A percentile compares a stretch with the other conserved stretches of the same genome.
These are phyloP conservation scores for Lecanoromycetidae sp. DNA, from an alignment of 2,329 filamentous ascomycete species.

Conservation along the genomic window DNA sequence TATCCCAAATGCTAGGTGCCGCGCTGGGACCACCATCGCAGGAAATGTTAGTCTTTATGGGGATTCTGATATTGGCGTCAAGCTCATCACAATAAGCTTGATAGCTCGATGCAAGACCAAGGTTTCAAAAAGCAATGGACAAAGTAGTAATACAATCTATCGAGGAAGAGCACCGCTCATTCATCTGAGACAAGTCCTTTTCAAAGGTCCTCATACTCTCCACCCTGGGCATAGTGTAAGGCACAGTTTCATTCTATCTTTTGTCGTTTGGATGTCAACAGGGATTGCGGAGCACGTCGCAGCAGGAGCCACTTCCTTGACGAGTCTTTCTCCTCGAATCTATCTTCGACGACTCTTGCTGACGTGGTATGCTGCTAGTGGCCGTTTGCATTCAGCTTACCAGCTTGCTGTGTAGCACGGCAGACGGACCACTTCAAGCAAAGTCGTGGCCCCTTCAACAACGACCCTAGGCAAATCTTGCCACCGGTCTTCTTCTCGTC, in stretches of 20 bases:
- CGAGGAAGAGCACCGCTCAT: not conserved
- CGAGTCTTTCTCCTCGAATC: too few relatives aligned
- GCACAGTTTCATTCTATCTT: too few relatives aligned
- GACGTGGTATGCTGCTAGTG: too few relatives aligned
- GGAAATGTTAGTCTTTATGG: not conserved
- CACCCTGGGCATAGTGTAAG: not conserved
- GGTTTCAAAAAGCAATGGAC: not conserved
- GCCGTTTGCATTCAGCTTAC: not conserved
- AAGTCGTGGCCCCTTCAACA: not conserved
- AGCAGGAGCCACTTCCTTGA: too few relatives aligned
- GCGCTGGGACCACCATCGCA: not conserved
- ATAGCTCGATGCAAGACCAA: not conserved
- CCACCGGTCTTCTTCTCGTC: not conserved
- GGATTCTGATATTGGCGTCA: not conserved
- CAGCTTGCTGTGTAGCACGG: not conserved
- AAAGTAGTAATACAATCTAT: not conserved
- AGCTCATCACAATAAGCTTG: slow-evolving; percentile 6
- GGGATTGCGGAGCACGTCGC: too few relatives aligned
- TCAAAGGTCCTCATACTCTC: slow-evolving; percentile 1
- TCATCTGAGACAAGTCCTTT: not conserved
- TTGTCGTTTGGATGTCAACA: too few relatives aligned
- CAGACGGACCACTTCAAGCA: not conserved
- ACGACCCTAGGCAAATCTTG: not conserved
- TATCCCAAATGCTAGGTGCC: not conserved
- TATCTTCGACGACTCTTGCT: too few relatives aligned